phyloP scores from a whole-genome alignment of 2,329 filamentous ascomycete genomes.

The Fusarium sp. region DNA sequence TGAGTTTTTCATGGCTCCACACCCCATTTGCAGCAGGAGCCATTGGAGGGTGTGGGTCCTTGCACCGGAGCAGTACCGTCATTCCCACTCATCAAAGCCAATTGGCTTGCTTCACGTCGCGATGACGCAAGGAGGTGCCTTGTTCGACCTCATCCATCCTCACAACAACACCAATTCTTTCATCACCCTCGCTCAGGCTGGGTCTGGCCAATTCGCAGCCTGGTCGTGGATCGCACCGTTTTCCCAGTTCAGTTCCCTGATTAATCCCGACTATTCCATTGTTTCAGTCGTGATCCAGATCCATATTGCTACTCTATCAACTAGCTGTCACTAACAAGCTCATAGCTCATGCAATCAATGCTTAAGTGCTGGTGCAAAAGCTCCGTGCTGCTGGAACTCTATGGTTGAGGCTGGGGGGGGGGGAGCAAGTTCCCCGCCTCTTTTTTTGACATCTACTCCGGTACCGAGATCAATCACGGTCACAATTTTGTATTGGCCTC shows the following conservation, averaged over 20 bases:
- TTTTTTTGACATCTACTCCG: conserved; percentile 8
- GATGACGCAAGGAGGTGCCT: conserved; percentile 46
- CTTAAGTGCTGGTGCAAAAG: conserved; percentile 28
- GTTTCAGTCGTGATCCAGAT: conserved; percentile 20
- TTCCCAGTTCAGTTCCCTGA: conserved; percentile 17
- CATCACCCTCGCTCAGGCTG: conserved; percentile 16
- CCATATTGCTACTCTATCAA: background rate
- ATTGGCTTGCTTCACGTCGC: conserved; percentile 35
- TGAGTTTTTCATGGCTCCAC: conserved; percentile 32
- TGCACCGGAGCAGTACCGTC: conserved; percentile 36
- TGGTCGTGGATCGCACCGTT: conserved; percentile 10
- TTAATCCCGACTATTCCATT: conserved; percentile 19
- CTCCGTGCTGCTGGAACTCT: conserved; percentile 24
- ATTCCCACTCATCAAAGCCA: conserved; percentile 39
- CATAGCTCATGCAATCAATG: conserved; percentile 1
- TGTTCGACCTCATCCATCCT: conserved; percentile 25
- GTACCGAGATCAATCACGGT: conserved; percentile 16
- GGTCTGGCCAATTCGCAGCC: background rate
- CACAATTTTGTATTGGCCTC: conserved; percentile 8
- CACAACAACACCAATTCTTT: conserved; percentile 30
- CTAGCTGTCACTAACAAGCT: conserved; percentile 13
- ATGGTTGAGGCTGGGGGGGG: conserved; percentile 12
- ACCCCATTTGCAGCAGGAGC: conserved; percentile 33
- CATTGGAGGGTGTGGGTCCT: conserved; percentile 26
- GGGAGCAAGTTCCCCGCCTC: conserved; percentile 14